Percentiles rank a stretch among this genome's conserved stretches.
phyloP scores from a whole-genome alignment of 2,329 filamentous ascomycete species.

The Colletotrichum costaricense region DNA sequence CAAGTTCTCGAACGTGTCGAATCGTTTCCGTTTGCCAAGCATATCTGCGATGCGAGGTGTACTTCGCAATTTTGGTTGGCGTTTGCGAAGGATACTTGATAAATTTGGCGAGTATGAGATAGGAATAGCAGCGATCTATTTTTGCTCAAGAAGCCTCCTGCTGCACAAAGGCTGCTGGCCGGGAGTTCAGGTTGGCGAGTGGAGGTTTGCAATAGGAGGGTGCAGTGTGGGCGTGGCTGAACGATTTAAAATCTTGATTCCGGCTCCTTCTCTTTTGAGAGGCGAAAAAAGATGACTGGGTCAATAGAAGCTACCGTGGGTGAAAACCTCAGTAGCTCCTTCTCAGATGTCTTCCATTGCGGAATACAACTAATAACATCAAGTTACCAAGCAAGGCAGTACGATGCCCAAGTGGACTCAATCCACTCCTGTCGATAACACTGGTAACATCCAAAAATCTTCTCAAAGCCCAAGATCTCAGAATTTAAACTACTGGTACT shows the following conservation, averaged over 20 bases:
- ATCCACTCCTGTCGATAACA: neutral
- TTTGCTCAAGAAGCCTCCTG: too few species aligned
- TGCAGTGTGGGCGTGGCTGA: neutral
- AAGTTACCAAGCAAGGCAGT: neutral
- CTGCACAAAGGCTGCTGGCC: too few species aligned
- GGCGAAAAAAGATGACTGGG: too few species aligned
- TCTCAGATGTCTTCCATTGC: neutral
- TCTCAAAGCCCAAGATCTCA: too few species aligned
- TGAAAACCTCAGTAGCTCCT: neutral
- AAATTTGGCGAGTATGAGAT: neutral
- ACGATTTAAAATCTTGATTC: neutral
- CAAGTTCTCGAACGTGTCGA: neutral
- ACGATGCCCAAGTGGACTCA: rapidly evolving
- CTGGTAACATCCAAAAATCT: neutral
- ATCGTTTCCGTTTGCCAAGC: neutral
- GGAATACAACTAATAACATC: neutral
- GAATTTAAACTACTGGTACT: too few species aligned
- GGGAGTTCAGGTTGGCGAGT: neutral
- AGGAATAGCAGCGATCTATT: neutral
- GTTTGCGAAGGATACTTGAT: neutral
- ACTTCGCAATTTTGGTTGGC: neutral
- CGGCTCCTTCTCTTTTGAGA: neutral
- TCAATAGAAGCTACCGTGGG: neutral
- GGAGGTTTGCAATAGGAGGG: neutral
- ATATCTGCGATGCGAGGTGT: neutral